Base-by-base conservation (phyloP, 768 basidiomycete genomes). In the Mycena crocata region DNA sequence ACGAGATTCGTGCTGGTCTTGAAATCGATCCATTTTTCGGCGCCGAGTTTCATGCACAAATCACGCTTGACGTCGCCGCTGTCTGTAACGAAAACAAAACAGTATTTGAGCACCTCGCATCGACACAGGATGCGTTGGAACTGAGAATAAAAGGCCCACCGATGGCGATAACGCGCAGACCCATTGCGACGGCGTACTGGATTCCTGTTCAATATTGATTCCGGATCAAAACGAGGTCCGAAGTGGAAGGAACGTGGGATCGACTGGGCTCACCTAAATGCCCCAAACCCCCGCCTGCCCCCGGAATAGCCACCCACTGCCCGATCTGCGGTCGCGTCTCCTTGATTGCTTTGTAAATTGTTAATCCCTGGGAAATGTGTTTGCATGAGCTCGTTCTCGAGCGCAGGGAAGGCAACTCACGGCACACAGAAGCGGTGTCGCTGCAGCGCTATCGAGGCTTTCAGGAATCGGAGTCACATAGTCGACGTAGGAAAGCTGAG, bases 11-110 rank as follows among this genome's bases (percentile, higher is more conserved):
- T 79, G 12, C 82, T 83, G 71, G 86, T 81, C 70, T 79, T 86
- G 81, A 95, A 96, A 80, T 96, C 95, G 54, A 96, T 78, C 86
- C 87, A 90, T 76, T 85, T 87, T 76, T 93, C 90, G 0, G 90
- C 83, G n/a, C 83, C 83, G 28, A 85, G 79, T 59, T 73, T 74
- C 34, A 78, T 10, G 86, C 85, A 71, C 83, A 94, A 80, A 24
- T 88, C 79, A 65, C 84, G 81, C 80, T 95, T 95, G 44, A 85
- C 85, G 35, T 79, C 87, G 28, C 93, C 92, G 9, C 92, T 92
- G 74, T 95, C 94, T 83, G 86, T 74, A 26, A 19, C 21, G 13
- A 34, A 35, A n/a, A n/a, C n/a, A n/a, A n/a, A n/a, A n/a, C n/a
- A n/a, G n/a, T n/a, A n/a, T n/a, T n/a, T n/a, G n/a, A 40, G 23